phyloP scores from a whole-genome alignment of 2,329 filamentous ascomycete species.

The Neofusicoccum sp. region DNA sequence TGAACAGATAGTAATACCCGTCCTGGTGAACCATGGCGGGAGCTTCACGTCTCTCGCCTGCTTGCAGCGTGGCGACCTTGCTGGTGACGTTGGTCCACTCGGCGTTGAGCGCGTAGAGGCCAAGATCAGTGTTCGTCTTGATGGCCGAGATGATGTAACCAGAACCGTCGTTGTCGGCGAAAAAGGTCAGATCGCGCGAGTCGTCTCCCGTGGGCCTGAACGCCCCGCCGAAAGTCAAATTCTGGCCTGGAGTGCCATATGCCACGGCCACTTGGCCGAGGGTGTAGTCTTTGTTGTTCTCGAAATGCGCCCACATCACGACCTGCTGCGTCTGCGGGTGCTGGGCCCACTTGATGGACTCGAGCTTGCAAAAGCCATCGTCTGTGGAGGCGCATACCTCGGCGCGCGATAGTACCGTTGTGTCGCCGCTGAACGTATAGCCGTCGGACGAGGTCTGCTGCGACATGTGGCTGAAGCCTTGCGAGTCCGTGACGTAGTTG shows the following conservation, averaged over 20 bases:
- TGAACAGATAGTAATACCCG: conserved; percentile 27
- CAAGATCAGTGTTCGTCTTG: conserved; percentile 27
- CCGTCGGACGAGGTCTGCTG: conserved; percentile 27
- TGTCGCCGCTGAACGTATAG: conserved; percentile 26
- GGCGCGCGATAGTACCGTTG: conserved; percentile 16
- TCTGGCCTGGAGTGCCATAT: conserved; percentile 23
- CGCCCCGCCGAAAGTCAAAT: conserved; percentile 25
- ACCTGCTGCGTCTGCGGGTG: conserved; percentile 23
- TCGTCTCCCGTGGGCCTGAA: conserved; percentile 26
- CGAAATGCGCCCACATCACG: conserved; percentile 29
- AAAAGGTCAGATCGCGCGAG: conserved; percentile 28
- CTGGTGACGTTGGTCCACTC: conserved; percentile 25
- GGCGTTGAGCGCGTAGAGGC: conserved; percentile 27
- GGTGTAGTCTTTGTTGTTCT: conserved; percentile 25
- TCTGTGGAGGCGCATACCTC: neutral
- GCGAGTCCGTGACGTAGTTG: conserved; percentile 25
- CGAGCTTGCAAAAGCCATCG: conserved; percentile 25
- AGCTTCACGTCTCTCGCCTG: conserved; percentile 24
- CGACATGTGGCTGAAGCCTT: conserved; percentile 25
- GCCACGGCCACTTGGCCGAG: conserved; percentile 28
- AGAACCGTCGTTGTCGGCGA: conserved; percentile 23
- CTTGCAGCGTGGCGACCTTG: conserved; percentile 24
- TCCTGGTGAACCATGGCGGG: conserved; percentile 25
- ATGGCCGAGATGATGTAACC: conserved; percentile 26
- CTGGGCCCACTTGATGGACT: conserved; percentile 22